Evolutionary conservation across 306 rosid species (phyloP).

Genomic region (Malus asiatica): DNA sequence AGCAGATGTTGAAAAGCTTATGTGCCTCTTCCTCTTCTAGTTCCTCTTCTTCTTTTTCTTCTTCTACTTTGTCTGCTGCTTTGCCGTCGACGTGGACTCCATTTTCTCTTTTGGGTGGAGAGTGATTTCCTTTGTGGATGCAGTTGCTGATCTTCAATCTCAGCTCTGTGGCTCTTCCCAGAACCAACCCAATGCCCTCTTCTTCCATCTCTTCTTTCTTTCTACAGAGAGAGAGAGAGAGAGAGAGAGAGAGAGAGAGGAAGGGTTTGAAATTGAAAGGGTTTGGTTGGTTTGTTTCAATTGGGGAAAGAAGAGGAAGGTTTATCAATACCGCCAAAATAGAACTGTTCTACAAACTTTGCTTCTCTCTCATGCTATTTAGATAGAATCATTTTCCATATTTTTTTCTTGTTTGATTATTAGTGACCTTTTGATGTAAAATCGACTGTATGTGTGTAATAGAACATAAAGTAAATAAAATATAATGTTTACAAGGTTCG

Average conservation of each 20-base stretch:
- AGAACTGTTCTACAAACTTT: neutral
- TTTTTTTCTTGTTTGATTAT: too few relatives aligned
- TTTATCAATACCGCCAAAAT: conserved; percentile 29
- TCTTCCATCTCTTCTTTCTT: conserved; percentile 43
- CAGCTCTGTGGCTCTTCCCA: conserved; percentile 88
- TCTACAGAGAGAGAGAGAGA: neutral
- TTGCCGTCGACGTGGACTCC: conserved; percentile 5
- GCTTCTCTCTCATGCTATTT: neutral
- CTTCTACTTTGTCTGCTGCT: conserved; percentile 5
- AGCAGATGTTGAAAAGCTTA: conserved; percentile 61
- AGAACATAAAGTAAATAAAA: too few relatives aligned
- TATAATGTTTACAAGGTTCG: too few relatives aligned
- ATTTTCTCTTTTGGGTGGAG: neutral
- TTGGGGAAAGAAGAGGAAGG: conserved; percentile 3
- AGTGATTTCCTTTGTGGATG: conserved; percentile 41
- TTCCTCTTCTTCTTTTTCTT: conserved; percentile 23
- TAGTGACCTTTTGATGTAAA: too few relatives aligned
- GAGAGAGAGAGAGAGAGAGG: neutral
- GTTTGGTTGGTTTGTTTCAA: neutral
- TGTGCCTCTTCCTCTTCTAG: conserved; percentile 43
- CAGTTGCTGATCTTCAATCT: conserved; percentile 70
- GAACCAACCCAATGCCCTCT: conserved; percentile 75
- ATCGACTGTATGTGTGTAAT: too few relatives aligned
- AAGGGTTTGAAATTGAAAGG: neutral
- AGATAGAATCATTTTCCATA: neutral